These are phyloP conservation scores for Cladosporium phlei DNA, from an alignment of 2,329 filamentous ascomycete genomes.

Conservation along the genomic window DNA sequence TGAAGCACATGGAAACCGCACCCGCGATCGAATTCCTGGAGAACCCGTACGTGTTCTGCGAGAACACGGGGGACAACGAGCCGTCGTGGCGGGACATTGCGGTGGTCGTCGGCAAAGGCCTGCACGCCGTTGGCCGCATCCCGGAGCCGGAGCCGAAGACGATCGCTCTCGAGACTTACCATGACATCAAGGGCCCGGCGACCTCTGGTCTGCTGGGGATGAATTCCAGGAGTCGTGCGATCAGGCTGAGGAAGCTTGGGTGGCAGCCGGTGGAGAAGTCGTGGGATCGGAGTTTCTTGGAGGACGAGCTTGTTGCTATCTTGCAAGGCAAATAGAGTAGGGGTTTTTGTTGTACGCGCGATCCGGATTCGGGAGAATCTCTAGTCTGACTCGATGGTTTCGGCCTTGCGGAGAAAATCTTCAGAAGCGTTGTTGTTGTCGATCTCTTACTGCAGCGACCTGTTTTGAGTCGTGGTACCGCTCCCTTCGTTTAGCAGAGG, in stretches of 20 bases:
- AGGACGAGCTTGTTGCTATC: slow-evolving; percentile 41
- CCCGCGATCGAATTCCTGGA: slow-evolving; percentile 23
- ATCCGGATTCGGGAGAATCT: too few relatives aligned
- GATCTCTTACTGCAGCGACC: too few relatives aligned
- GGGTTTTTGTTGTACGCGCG: too few relatives aligned
- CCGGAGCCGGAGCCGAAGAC: slow-evolving; percentile 33
- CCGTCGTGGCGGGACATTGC: slow-evolving; percentile 42
- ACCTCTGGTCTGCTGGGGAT: slow-evolving; percentile 37
- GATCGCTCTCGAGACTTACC: slow-evolving; percentile 35
- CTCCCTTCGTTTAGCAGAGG: too few relatives aligned
- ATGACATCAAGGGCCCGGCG: slow-evolving; percentile 37
- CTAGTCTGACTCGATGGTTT: too few relatives aligned
- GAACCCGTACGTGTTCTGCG: slow-evolving; percentile 46
- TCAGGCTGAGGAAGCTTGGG: slow-evolving; percentile 40
- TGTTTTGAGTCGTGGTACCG: too few relatives aligned
- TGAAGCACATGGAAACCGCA: slow-evolving; percentile 41
- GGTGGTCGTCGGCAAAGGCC: slow-evolving; percentile 33
- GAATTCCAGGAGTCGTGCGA: slow-evolving; percentile 41
- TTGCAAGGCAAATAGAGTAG: slow-evolving; percentile 21
- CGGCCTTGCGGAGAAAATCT: too few relatives aligned
- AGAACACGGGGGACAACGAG: slow-evolving; percentile 32
- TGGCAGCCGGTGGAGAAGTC: slow-evolving; percentile 43
- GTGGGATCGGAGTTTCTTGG: slow-evolving; percentile 33
- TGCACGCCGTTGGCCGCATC: slow-evolving; percentile 37
- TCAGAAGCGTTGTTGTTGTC: too few relatives aligned